phyloP scores from a whole-genome alignment of 768 basidiomycete species.

The Filobasidium floriforme region DNA sequence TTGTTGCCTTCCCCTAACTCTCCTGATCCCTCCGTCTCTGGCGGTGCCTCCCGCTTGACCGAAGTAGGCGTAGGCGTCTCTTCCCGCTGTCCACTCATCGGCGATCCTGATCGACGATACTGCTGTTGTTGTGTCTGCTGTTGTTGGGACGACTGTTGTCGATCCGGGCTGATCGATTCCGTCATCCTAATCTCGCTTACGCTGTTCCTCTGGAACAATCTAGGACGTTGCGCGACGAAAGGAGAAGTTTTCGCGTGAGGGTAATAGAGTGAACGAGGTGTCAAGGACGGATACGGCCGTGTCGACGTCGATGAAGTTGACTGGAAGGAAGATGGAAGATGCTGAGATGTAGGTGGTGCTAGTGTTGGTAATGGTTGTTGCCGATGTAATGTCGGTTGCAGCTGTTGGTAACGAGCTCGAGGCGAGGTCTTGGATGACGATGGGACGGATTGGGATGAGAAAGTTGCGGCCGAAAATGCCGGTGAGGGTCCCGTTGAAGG shows the following conservation, averaged over 20 bases:
- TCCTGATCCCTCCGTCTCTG: not conserved
- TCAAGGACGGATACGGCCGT: not conserved
- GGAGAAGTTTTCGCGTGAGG: not conserved
- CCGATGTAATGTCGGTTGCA: no score
- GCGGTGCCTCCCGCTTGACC: not conserved
- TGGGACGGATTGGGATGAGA: no score
- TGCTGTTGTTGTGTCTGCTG: no score
- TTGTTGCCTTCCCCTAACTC: not conserved
- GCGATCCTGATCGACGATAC: not conserved
- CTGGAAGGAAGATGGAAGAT: not conserved
- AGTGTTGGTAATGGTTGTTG: no score
- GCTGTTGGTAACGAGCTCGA: no score
- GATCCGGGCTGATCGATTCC: constrained; percentile 1
- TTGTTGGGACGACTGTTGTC: no score
- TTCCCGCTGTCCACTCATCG: not conserved
- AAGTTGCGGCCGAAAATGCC: no score
- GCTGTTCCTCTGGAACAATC: not conserved
- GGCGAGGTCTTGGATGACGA: no score
- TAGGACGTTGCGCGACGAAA: not conserved
- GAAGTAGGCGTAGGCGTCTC: not conserved
- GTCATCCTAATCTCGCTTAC: constrained; percentile 1
- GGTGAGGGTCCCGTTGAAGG: no score
- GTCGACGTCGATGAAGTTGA: not conserved
- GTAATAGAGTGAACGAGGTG: not conserved
- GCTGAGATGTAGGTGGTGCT: not conserved